phyloP scores from a whole-genome alignment of 1,139 yeast species.

The Debaryomycetaceae sp. region DNA sequence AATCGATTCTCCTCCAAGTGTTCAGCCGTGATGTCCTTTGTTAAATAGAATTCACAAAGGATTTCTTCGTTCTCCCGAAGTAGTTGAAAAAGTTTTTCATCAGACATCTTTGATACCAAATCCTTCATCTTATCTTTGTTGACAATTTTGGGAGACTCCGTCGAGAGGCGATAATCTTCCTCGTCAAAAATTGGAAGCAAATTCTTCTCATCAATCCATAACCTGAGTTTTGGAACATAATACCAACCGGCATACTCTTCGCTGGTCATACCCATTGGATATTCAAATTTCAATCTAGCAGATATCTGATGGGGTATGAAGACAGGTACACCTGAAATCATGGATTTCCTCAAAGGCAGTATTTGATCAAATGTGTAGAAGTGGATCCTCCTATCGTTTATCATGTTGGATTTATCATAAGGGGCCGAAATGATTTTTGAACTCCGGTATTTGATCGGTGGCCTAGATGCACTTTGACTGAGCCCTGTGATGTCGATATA shows the following conservation, averaged over 20 bases:
- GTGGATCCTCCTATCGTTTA: conserved; percentile 22
- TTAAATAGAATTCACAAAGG: conserved; percentile 16
- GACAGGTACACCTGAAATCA: conserved; percentile 27
- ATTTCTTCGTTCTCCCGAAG: conserved; percentile 12
- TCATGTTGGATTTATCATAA: conserved; percentile 10
- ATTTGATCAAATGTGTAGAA: conserved; percentile 19
- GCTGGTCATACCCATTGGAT: conserved; percentile 20
- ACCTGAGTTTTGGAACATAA: conserved; percentile 23
- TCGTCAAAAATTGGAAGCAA: conserved; percentile 17
- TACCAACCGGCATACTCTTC: conserved; percentile 23
- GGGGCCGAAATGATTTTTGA: conserved; percentile 7
- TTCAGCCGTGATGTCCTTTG: conserved; percentile 12
- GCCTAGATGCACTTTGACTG: conserved; percentile 7
- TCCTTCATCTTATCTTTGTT: conserved; percentile 7
- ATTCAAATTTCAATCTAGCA: conserved; percentile 22
- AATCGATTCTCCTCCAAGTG: conserved; percentile 14
- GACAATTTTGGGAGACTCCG: conserved; percentile 8
- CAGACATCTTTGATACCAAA: conserved; percentile 12
- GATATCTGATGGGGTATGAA: conserved; percentile 24
- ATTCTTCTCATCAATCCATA: conserved; percentile 25
- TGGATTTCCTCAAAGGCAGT: conserved; percentile 19
- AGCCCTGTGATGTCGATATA: conserved; percentile 31
- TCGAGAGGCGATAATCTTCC: conserved; percentile 14
- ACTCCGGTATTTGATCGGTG: conserved; percentile 10
- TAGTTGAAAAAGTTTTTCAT: conserved; percentile 13